Base-by-base conservation (phyloP, 345 rosid genomes). In the Salix arbutifolia region DNA sequence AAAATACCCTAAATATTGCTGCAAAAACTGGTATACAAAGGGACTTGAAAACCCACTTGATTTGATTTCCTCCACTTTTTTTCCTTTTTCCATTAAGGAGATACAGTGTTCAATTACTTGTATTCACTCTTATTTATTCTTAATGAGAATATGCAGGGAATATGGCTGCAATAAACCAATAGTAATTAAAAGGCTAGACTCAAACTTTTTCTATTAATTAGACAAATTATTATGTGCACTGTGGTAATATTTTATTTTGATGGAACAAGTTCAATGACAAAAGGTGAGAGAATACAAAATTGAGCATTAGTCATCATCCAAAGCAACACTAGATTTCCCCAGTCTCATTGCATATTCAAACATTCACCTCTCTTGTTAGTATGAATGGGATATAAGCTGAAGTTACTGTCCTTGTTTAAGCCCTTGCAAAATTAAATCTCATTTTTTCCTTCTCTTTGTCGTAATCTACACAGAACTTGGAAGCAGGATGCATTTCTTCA, bases 81-180 rank as follows among this genome's bases (percentile, higher is more conserved):
- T 6, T 19, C 58, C 21, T 8, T 58, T 23, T 58, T n/a, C 5
- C 64, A 23, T 58, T 23, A 58, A n/a, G 26, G 62, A 23, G 28
- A 23, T 58, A 23, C 62, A 25, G 23, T 58, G 13, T 58, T 58
- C 6, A n/a, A 58, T 58, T 58, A 23, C 62, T 23, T 58, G 16
- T 25, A 58, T 58, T n/a, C 26, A 56, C 61, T 56, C 28, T 56
- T n/a, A 56, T n/a, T 56, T 56, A n/a, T 56, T n/a, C 28, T 9
- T 3, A 8, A 56, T 56, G 62, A 56, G 4, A 56, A n/a, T 56
- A 56, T n/a, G 26, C 23, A n/a, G 28, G 26, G 23, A 56, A 31
- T 62, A 70, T 33, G 62, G 40, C 48, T 28, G 23, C 75, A 77
- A 70, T 35, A 61, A 70, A 64, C 38, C 7, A 69, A n/a, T 18